Base-by-base conservation (phyloP, 1,139 yeast species). In the Taiozyma onychis region DNA sequence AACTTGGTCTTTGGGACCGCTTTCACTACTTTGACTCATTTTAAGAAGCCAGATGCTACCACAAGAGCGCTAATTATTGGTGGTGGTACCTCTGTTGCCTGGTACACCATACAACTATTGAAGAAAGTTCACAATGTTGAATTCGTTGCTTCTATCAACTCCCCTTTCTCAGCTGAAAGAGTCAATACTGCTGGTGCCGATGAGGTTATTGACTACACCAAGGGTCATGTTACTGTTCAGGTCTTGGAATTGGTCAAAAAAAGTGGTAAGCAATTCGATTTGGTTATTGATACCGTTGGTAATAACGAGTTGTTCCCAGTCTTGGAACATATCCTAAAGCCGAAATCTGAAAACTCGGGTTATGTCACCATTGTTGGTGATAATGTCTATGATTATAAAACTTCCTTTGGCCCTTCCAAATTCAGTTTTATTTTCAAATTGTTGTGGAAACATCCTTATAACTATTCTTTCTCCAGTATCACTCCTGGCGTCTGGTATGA, bases 331-430 rank as follows among this genome's bases (percentile, higher is more conserved):
- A 65, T 78, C 39, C 61, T 82, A 52, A 70, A 72, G 53, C 73
- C 77, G 41, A 67, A 65, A 51, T 41, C 56, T 18, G 66, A 67
- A 44, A 68, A 72, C 6, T 73, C 82, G 3, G 69, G 69, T 6
- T 83, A 73, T 59, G 65, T 72, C n/a, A 71, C 84, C 10, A 68
- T 80, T 51, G 75, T 68, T 34, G 88, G 88, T 45, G 83, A 80
- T 55, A 48, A 52, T 4, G 69, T 72, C 76, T 66, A 65, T 26
- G 53, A 58, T 32, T 61, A 61, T 47, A 34, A 39, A 26, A 10
- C 37, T 22, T 30, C 43, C 3, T 44, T 49, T n/a, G 13, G 26
- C 18, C 49, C 39, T 43, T 50, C 45, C 21, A 24, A 53, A 41
- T 54, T 27, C 37, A n/a, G 50, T 39, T 41, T 85, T n/a, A 41